Evolutionary conservation across 2,329 filamentous ascomycete species (phyloP), one percentile per base, ranked within the genome.

Genomic region (Grosmannia penicillata): DNA sequence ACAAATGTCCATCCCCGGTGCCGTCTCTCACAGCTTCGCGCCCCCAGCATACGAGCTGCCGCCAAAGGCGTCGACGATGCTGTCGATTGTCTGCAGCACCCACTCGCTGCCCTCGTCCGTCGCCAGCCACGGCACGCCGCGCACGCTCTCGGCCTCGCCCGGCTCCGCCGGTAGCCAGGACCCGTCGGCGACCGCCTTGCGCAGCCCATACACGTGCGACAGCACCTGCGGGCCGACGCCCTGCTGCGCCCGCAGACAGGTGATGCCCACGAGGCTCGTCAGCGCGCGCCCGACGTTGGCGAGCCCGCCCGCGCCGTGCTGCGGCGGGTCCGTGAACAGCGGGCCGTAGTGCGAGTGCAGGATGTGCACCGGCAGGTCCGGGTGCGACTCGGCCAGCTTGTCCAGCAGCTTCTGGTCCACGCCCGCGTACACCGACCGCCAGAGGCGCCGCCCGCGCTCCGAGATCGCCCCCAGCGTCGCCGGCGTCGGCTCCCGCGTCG

Each of bases 201-300:
- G 60, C 57, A 93, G 53, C 0, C 84, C 84, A 59, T 86, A 89
- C 0, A 91, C 67, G 57, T 93, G 84, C 47, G 78, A 84, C 15
- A 81, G 59, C 11, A 93, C 82, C 63, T 91, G 84, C 1, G 83
- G 84, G 0, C 76, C 84, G 0, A 91, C 84, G 1, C 84, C 84
- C 9, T 79, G 82, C 64, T 91, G 84, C 32, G 83, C 71, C 4
- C 84, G 61, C 54, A 93, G 55, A 50, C 82, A 86, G 6, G 82
- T 67, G 23, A 93, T 68, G 0, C 80, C 84, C 5, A 86, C 66
- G 11, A 91, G 56, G 38, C 73, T 80, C 0, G 83, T 91, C 44
- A 85, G 58, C 1, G 82, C 69, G 1, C 84, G 60, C 0, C 84
- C 84, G 0, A 82, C 70, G 15, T 65, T 69, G 0, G 59, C 63